Conservation (phyloP, 208 protist genomes). For the Acanthamoeba lenticulata region DNA sequence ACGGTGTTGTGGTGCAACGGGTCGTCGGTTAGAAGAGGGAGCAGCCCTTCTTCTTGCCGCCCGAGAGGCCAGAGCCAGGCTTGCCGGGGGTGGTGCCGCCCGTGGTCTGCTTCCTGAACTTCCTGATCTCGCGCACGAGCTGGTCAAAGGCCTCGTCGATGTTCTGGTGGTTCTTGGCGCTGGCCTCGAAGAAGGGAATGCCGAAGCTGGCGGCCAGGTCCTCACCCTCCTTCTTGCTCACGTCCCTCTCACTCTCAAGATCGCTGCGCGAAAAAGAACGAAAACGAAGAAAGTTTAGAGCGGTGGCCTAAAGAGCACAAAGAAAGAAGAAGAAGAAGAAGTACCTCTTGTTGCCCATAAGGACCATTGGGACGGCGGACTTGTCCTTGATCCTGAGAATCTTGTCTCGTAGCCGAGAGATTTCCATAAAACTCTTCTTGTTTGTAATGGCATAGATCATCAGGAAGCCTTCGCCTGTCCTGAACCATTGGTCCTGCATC, state of each 20-base stretch:
- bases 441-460: constrained; percentile 42
- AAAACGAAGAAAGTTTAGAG: background rate
- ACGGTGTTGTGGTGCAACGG: background rate
- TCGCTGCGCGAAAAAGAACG: constrained; percentile 69
- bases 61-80: constrained; percentile 17
- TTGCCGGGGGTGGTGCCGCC: background rate
- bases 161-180: constrained; percentile 88
- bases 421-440: constrained; percentile 59
- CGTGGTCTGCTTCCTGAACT: constrained; percentile 6
- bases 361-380: constrained; percentile 50
- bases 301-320: background rate
- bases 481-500: constrained; percentile 68
- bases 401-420: constrained; percentile 57
- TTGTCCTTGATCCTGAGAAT: constrained; percentile 66
- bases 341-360: constrained; percentile 51
- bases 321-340: background rate
- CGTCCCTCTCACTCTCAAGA: constrained; percentile 82
- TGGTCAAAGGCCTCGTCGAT: constrained; percentile 87
- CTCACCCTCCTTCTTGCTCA: constrained; percentile 81
- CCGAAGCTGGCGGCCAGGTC: constrained; percentile 81
- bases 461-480: constrained; percentile 62
- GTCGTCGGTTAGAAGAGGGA: constrained; percentile 3
- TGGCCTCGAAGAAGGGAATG: constrained; percentile 76
- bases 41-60: constrained; percentile 50
- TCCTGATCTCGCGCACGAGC: constrained; percentile 83